Conservation (phyloP, 768 basidiomycete genomes). For the Trametes cubensis region DNA sequence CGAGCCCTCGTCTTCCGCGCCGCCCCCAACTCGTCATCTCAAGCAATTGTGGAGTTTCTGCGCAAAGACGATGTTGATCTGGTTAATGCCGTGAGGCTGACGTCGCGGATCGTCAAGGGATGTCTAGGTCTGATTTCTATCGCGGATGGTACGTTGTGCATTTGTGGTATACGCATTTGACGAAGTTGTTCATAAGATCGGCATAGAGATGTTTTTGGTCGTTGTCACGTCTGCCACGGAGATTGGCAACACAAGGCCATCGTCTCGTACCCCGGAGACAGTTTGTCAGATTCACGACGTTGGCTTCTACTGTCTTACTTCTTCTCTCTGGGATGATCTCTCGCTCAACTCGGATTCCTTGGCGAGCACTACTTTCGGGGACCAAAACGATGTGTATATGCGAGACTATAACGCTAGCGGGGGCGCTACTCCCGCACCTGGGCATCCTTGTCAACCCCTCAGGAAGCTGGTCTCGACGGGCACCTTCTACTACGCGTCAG, state of each 20-base stretch:
- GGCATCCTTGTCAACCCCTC: constrained; percentile 89
- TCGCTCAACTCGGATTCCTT: constrained; percentile 50
- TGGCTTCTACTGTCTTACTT: constrained; percentile 85
- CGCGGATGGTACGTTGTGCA: constrained; percentile 56
- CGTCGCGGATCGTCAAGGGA: constrained; percentile 75
- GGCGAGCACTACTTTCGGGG: constrained; percentile 56
- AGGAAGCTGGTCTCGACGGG: constrained; percentile 90
- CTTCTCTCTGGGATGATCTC: constrained; percentile 82
- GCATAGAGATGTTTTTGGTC: constrained; percentile 77
- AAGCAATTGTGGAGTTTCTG: constrained; percentile 87
- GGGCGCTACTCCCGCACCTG: constrained; percentile 48
- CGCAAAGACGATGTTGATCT: constrained; percentile 74
- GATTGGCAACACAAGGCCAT: constrained; percentile 70
- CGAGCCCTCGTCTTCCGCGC: constrained; percentile 75
- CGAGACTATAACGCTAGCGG: constrained; percentile 47
- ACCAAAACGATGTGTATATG: constrained; percentile 52
- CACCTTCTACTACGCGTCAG: constrained; percentile 89
- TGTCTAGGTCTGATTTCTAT: constrained; percentile 82
- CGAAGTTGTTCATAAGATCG: not conserved
- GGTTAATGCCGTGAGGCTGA: constrained; percentile 60
- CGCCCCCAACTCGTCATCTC: constrained; percentile 49
- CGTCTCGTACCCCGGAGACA: constrained; percentile 58
- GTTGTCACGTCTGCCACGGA: constrained; percentile 77
- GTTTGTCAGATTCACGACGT: constrained; percentile 88
- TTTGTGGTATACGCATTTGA: not conserved